A percentile compares a stretch with the other conserved stretches of the same genome.
Evolutionary conservation across 805 yeast species (phyloP).

Genomic region (Blastobotrys americana): DNA sequence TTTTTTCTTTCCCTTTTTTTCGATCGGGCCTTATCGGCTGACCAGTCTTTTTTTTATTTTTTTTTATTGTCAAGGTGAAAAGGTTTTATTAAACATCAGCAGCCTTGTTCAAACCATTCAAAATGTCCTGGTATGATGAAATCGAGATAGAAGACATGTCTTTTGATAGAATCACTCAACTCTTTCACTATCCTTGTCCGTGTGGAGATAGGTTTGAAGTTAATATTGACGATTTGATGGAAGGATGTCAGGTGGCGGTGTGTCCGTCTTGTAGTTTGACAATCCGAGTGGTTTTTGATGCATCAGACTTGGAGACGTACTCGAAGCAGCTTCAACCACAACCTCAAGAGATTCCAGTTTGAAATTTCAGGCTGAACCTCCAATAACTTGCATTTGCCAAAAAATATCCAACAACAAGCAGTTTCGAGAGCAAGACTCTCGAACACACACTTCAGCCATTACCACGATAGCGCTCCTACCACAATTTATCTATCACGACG

Average conservation of each 20-base stretch:
- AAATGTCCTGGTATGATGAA: slow-evolving; percentile 66
- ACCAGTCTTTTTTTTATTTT: no score
- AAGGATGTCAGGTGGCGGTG: slow-evolving; percentile 82
- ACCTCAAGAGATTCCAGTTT: neutral
- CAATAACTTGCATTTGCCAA: no score
- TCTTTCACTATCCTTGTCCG: slow-evolving; percentile 94
- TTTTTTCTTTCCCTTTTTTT: no score
- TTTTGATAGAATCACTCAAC: slow-evolving; percentile 71
- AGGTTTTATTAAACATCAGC: neutral
- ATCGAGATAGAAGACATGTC: slow-evolving; percentile 96
- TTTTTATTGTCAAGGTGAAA: no score
- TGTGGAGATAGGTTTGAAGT: slow-evolving; percentile 95
- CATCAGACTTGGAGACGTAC: slow-evolving; percentile 28
- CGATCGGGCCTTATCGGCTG: no score
- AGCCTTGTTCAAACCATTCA: neutral
- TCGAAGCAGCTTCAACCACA: slow-evolving; percentile 1
- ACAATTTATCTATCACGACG: no score
- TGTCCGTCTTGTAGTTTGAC: slow-evolving; percentile 94
- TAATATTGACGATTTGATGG: slow-evolving; percentile 71
- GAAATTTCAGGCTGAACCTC: no score
- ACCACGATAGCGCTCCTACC: no score
- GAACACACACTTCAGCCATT: no score
- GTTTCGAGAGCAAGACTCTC: no score
- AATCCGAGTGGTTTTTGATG: slow-evolving; percentile 87
- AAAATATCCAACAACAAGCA: no score